These are phyloP conservation scores for Alliaria petiolata DNA, from an alignment of 345 rosid genomes.

Conservation along the genomic window DNA sequence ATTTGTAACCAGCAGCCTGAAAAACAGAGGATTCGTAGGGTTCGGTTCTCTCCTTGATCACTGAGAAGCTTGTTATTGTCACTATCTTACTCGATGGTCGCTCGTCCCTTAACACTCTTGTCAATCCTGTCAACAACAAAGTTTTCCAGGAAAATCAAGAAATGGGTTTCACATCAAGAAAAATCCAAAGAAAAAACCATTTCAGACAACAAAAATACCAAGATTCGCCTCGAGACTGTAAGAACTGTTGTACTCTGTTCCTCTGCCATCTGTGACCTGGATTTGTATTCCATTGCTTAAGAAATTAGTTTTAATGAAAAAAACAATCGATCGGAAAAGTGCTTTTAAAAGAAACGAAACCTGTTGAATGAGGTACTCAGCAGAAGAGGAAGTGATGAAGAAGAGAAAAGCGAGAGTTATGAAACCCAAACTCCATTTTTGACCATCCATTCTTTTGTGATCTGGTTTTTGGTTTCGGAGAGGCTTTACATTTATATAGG, in stretches of 20 bases:
- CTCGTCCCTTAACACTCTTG: constrained; percentile 11
- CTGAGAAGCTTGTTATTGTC: constrained; percentile 36
- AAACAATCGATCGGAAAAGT: not conserved
- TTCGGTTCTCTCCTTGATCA: constrained; percentile 5
- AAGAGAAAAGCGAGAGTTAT: constrained; percentile 6
- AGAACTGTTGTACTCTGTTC: constrained; percentile 6
- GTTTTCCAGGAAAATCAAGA: not conserved
- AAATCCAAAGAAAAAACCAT: not conserved
- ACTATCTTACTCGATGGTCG: constrained; percentile 36
- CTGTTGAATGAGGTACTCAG: constrained; percentile 21
- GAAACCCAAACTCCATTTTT: constrained; percentile 8
- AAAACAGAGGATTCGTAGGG: constrained; percentile 37
- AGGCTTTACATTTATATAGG: not conserved
- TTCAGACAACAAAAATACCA: constrained; percentile 10
- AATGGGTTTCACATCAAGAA: not conserved
- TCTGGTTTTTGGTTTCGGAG: not conserved
- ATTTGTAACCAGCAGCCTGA: constrained; percentile 41
- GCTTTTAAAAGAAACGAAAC: not conserved
- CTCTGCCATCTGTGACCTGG: constrained; percentile 15
- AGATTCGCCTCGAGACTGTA: constrained; percentile 5
- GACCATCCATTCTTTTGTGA: not conserved
- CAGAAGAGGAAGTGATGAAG: constrained; percentile 24
- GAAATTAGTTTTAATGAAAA: not conserved
- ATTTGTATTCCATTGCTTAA: not conserved
- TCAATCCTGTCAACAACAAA: constrained; percentile 10